Evolutionary conservation across 2,329 filamentous ascomycete species (phyloP).

Genomic region (Fusarium sarcochroum): DNA sequence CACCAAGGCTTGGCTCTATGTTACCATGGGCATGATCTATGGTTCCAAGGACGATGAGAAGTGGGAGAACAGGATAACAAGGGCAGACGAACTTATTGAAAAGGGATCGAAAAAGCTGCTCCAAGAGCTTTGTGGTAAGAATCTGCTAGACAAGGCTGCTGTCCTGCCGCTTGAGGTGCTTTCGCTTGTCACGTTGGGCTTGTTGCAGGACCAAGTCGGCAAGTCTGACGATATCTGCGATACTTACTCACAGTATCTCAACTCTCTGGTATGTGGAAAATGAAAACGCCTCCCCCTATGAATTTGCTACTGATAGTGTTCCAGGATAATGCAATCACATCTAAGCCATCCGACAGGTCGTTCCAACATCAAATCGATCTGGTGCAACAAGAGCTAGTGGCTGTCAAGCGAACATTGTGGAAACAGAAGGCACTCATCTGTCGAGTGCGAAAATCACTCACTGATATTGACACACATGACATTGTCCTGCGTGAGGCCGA

Average conservation of each 20-base stretch:
- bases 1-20: constrained; percentile 59
- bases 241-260: constrained; percentile 60
- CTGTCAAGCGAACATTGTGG: constrained; percentile 54
- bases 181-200: constrained; percentile 56
- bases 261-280: constrained; percentile 54
- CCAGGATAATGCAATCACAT: constrained; percentile 58
- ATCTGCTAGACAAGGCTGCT: constrained; percentile 55
- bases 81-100: constrained; percentile 51
- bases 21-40: constrained; percentile 56
- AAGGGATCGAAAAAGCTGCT: constrained; percentile 57
- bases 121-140: constrained; percentile 49
- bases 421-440: constrained; percentile 53
- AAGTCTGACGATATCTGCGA: constrained; percentile 57
- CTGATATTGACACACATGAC: constrained; percentile 31
- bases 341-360: constrained; percentile 57
- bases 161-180: constrained; percentile 61
- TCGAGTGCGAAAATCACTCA: constrained; percentile 45
- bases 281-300: not conserved
- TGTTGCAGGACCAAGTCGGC: constrained; percentile 57
- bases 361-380: constrained; percentile 59
- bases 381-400: constrained; percentile 58
- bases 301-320: constrained; percentile 30
- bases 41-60: constrained; percentile 35
- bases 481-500: constrained; percentile 30
- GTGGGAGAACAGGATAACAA: constrained; percentile 51